Evolutionary conservation across 768 basidiomycete genomes (phyloP).

Genomic region (Pulveroboletus sp.): DNA sequence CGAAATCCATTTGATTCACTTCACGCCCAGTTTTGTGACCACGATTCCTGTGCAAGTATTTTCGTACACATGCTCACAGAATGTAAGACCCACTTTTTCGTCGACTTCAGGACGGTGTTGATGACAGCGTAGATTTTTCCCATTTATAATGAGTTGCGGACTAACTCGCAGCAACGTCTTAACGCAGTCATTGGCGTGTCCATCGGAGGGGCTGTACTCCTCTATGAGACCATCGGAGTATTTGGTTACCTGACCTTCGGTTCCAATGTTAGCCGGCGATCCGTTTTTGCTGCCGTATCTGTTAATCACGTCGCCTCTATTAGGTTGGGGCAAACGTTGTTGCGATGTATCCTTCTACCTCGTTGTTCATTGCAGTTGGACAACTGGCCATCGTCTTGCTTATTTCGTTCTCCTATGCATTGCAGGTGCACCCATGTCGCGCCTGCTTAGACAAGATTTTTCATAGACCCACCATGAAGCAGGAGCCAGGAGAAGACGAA

Average conservation of each 20-base stretch:
- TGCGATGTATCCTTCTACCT: constrained; percentile 89
- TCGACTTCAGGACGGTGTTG: constrained; percentile 2
- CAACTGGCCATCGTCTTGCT: constrained; percentile 89
- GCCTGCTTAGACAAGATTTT: constrained; percentile 92
- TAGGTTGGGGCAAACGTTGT: constrained; percentile 91
- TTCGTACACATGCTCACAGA: constrained; percentile 90
- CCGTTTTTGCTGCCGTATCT: neutral
- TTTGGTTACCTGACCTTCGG: constrained; percentile 95
- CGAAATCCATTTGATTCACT: constrained; percentile 64
- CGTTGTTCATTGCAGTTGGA: constrained; percentile 87
- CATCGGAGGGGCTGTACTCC: constrained; percentile 77
- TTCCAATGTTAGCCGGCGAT: constrained; percentile 51
- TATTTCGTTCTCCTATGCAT: constrained; percentile 88
- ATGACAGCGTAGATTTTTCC: constrained; percentile 68
- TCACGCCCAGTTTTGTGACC: constrained; percentile 73
- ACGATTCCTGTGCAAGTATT: constrained; percentile 94
- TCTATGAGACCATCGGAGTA: constrained; percentile 84
- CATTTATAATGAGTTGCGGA: constrained; percentile 84
- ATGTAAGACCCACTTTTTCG: constrained; percentile 46
- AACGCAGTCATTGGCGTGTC: constrained; percentile 84
- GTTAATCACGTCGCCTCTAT: constrained; percentile 1
- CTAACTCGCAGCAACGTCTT: constrained; percentile 77
- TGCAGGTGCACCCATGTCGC: constrained; percentile 92
- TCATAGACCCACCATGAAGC: constrained; percentile 36
- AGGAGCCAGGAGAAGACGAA: constrained; percentile 41